Evolutionary conservation across 805 yeast genomes (phyloP), one percentile per base, ranked within the genome.

Genomic region (Saturnispora dispora): DNA sequence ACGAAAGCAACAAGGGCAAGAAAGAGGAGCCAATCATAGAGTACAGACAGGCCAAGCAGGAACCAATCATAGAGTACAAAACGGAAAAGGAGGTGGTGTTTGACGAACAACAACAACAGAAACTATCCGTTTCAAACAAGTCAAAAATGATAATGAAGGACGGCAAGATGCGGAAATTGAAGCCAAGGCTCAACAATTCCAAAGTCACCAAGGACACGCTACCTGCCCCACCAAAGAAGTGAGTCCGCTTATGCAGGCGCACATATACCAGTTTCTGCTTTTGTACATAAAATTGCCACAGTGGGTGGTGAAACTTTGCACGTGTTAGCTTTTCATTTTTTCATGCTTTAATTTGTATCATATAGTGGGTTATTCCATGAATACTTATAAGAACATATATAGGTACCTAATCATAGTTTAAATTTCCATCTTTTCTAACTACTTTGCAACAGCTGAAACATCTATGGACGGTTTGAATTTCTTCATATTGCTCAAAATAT

Each of bases 141-240:
- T 46, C 36, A 11, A 42, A 46, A 10, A 53, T 46, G 50, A 52
- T 57, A 10, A 25, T 55, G 18, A 46, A 49, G 18, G 57, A 54
- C 46, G 61, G 61, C 7, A 53, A 54, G 40, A 49, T 47, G 37
- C 48, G 51, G 25, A 57, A 50, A 41, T 33, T 58, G n/a, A 57
- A 52, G 45, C 50, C 57, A 15, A 47, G 59, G 18, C 40, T 51
- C 27, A 20, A 40, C 20, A 35, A 47, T 46, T 25, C 27, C n/a
- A 51, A 32, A 32, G 25, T 37, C 5, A 37, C 41, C 20, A 39
- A 37, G 41, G 45, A n/a, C 13, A 35, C 30, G n/a, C 9, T 15
- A 15, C 27, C 33, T 43, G 15, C 33, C 8, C 46, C 46, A 40
- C 30, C 44, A 40, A 40, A 40, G 30, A 40, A 40, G 25, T 40